A percentile compares a stretch with the other conserved stretches of the same genome.
phyloP scores from a whole-genome alignment of 305 asterid species.

The Euphrasia arctica region DNA sequence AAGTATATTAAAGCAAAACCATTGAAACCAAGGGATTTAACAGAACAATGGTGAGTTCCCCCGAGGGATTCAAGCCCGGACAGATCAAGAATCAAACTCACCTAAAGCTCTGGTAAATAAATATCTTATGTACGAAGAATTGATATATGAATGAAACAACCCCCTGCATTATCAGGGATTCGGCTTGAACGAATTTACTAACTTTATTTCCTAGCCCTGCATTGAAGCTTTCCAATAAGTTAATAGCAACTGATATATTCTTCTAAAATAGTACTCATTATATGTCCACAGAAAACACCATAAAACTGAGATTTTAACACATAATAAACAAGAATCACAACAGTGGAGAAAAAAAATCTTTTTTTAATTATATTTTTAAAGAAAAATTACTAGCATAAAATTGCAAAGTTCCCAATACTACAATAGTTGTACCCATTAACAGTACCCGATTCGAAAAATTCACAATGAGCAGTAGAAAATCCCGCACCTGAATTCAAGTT shows the following conservation, averaged over 20 bases:
- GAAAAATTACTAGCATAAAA: not conserved
- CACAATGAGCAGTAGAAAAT: constrained; percentile 8
- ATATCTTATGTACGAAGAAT: not conserved
- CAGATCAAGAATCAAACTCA: constrained; percentile 2
- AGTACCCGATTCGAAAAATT: constrained; percentile 15
- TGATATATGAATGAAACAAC: not conserved
- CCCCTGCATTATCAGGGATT: not conserved
- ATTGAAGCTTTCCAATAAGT: constrained; percentile 5
- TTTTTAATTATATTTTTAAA: not conserved
- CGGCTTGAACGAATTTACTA: not conserved
- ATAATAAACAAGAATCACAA: constrained; percentile 3
- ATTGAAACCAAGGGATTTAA: not conserved
- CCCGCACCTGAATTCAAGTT: constrained; percentile 30
- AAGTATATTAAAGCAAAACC: not conserved
- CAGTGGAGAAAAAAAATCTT: constrained; percentile 4
- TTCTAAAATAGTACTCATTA: not conserved
- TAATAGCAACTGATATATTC: constrained; percentile 1
- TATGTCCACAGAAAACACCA: constrained; percentile 20
- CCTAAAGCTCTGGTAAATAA: constrained; percentile 1
- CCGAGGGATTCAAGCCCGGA: constrained; percentile 12
- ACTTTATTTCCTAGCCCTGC: not conserved
- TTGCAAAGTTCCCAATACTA: constrained; percentile 14
- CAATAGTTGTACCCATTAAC: constrained; percentile 19
- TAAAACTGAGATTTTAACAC: constrained; percentile 16
- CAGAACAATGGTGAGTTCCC: constrained; percentile 15